Evolutionary conservation across 352 stramenopile species (phyloP).

Genomic region (Phytophthora sansomeana): DNA sequence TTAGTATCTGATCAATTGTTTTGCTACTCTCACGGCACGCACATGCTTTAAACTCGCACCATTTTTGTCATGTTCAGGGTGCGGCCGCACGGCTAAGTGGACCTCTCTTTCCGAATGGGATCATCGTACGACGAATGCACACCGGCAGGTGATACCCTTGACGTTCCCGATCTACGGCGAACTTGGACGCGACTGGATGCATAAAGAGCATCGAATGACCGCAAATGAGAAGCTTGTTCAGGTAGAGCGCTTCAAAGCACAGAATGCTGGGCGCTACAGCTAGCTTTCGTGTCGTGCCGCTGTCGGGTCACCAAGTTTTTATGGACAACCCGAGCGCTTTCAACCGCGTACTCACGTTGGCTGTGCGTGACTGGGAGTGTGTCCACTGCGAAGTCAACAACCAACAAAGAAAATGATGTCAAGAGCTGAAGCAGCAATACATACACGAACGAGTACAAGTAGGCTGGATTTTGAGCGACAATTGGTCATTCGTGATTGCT

Average conservation of each 20-base stretch:
- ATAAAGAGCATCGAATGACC: conserved; percentile 58
- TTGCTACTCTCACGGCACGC: neutral
- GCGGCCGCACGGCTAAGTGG: conserved; percentile 46
- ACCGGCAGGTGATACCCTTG: too few relatives aligned
- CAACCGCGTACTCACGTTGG: conserved; percentile 58
- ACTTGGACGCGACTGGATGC: conserved; percentile 80
- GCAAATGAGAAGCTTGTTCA: too few relatives aligned
- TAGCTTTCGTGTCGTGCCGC: conserved; percentile 59
- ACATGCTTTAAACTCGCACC: neutral
- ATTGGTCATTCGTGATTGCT: neutral
- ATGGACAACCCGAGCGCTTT: conserved; percentile 80
- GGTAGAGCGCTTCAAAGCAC: conserved; percentile 50
- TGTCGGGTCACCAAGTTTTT: conserved; percentile 75
- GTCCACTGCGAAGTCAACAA: conserved; percentile 1
- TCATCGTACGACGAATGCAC: too few relatives aligned
- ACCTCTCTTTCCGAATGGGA: conserved; percentile 49
- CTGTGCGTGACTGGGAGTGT: conserved; percentile 33
- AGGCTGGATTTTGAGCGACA: neutral
- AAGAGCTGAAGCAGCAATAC: conserved; percentile 2
- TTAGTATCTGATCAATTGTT: neutral
- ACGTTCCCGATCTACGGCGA: conserved; percentile 79
- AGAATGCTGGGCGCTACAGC: conserved; percentile 54
- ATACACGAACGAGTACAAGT: neutral
- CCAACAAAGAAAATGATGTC: neutral
- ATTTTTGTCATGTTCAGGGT: conserved; percentile 28